These are phyloP conservation scores for Diplodia intermedia DNA, from an alignment of 2,329 filamentous ascomycete genomes.

Conservation along the genomic window DNA sequence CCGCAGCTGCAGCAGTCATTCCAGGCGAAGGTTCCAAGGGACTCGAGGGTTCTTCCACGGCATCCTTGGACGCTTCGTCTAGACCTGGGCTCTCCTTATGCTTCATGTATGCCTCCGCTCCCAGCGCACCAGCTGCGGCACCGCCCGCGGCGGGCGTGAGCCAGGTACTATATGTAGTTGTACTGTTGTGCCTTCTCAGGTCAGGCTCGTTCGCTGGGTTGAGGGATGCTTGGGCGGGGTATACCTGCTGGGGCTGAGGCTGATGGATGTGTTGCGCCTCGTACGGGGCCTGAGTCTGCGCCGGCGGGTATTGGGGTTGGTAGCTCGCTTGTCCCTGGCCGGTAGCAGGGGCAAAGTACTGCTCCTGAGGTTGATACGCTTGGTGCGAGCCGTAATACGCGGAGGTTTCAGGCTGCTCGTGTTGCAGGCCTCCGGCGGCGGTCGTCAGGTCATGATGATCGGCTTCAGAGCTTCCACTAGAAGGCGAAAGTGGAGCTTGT, in stretches of 20 bases:
- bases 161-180: conserved; percentile 60
- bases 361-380: conserved; percentile 13
- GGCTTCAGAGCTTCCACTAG: conserved; percentile 77
- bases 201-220: conserved; percentile 32
- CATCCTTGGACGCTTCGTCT: conserved; percentile 26
- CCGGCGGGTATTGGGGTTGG: conserved; percentile 34
- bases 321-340: conserved; percentile 33
- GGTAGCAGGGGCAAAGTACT: conserved; percentile 30
- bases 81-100: conserved; percentile 37
- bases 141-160: conserved; percentile 59
- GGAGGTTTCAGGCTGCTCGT: conserved; percentile 37
- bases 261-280: conserved; percentile 32
- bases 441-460: conserved; percentile 67
- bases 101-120: conserved; percentile 44
- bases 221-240: conserved; percentile 27
- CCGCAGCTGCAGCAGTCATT: conserved; percentile 7
- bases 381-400: conserved; percentile 27
- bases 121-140: conserved; percentile 50
- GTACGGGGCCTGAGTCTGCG: conserved; percentile 31
- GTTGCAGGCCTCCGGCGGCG: conserved; percentile 62
- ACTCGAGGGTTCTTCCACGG: conserved; percentile 7
- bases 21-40: conserved; percentile 7
- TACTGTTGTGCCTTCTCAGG: conserved; percentile 47
- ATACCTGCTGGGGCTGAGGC: conserved; percentile 30
- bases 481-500: conserved; percentile 78